Base-by-base conservation (phyloP, 2,329 filamentous ascomycete genomes). In the Chaetomium sp. region DNA sequence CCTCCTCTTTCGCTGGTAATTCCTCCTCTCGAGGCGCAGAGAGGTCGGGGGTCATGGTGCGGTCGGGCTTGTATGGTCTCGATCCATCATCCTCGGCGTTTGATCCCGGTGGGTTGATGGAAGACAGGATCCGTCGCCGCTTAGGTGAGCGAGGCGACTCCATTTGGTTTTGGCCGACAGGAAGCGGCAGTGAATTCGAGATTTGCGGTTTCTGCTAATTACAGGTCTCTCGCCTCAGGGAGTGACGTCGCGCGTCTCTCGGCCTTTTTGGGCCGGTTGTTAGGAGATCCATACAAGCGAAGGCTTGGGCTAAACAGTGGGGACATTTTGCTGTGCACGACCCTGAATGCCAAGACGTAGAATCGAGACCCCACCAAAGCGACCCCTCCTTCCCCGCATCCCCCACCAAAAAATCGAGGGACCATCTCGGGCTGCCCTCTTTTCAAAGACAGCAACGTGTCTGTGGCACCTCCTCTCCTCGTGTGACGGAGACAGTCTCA, bases 101-200 rank as follows among this genome's bases (percentile, higher is more conserved):
- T 29, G 21, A 4, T 2, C 61, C 60, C 23, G 64, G 57, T 4
- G 63, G 68, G 38, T 72, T 71, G 66, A 72, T 65, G 7, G 81
- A 83, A 7, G 79, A 80, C 21, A 84, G 75, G 23, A 83, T 82
- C 53, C 80, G 80, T n/a, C 80, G 79, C 72, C 82, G 74, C 68
- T 73, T 70, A n/a, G 74, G 72, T 55, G 73, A 73, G 42, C 67
- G 64, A 23, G 64, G 65, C 42, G 65, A 65, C 23, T 68, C 67
- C 27, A 62, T 62, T 23, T 19, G 38, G 4, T 62, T 23, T 19
- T 49, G 4, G 21, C 33, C 33, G 42, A 49, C 7, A 7, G 29
- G 33, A 35, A 35, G 10, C 9, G 9, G 33, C 33, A 5, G 1
- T 4, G 9, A 38, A n/a, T 7, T 35, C 23, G 47, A 60, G 27